A percentile compares a stretch with the other conserved stretches of the same genome.
Conservation (phyloP, 1,284 basidiomycete genomes). For the Naganishia cerealis region DNA sequence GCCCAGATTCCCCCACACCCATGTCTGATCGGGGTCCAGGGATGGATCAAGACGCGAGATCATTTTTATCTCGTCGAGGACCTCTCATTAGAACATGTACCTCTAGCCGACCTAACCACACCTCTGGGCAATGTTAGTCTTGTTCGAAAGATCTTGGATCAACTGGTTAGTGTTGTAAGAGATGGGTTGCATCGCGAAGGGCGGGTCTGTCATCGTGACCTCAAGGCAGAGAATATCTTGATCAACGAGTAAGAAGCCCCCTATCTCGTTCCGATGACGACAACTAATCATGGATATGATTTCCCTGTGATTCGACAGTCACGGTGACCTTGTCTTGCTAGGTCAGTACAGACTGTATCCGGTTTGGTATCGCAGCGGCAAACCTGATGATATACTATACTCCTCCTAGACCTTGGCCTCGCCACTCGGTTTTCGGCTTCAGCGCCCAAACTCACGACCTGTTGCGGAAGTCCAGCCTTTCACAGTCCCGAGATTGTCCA, state of each 20-base stretch:
- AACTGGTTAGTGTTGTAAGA: constrained; percentile 59
- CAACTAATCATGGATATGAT: not conserved
- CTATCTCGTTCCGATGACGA: not conserved
- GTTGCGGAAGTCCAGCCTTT: constrained; percentile 60
- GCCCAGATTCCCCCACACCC: constrained; percentile 60
- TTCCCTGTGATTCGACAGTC: constrained; percentile 44
- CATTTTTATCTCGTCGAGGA: constrained; percentile 62
- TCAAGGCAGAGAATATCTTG: constrained; percentile 57
- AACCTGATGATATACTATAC: not conserved
- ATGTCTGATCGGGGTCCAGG: constrained; percentile 59
- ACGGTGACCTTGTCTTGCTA: constrained; percentile 54
- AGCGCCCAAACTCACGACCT: constrained; percentile 60
- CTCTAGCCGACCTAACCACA: constrained; percentile 38
- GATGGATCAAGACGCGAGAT: constrained; percentile 59
- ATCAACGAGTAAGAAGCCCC: constrained; percentile 38
- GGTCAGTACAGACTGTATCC: constrained; percentile 38
- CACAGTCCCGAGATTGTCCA: constrained; percentile 61
- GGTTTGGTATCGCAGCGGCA: not conserved
- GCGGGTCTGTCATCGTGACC: constrained; percentile 60
- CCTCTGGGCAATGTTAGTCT: constrained; percentile 38
- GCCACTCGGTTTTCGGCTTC: constrained; percentile 61
- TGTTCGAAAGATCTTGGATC: constrained; percentile 55
- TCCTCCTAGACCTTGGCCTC: constrained; percentile 58
- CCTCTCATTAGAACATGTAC: constrained; percentile 48
- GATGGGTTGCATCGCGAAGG: constrained; percentile 58